Evolutionary conservation across 2,329 filamentous ascomycete genomes (phyloP).

Genomic region (Drechslerella coelobrocha): DNA sequence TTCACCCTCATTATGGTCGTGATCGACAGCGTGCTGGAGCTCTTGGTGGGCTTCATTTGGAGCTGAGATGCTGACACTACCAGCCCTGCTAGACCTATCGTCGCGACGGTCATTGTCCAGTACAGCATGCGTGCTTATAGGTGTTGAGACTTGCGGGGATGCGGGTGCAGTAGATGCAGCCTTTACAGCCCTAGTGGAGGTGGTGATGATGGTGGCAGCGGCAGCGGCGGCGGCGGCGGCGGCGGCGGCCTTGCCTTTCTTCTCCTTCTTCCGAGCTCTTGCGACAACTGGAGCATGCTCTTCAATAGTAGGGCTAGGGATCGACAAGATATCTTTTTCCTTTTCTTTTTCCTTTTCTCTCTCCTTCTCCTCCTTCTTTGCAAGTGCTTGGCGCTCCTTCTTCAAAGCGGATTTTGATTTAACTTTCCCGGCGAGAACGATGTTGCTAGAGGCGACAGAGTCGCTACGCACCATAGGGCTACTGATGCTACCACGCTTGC

Average conservation of each 20-base stretch:
- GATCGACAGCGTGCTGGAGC: background rate
- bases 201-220: no score
- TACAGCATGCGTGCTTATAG: slow-evolving; percentile 6
- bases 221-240: no score
- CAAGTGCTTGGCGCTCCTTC: slow-evolving; percentile 72
- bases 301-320: slow-evolving; percentile 62
- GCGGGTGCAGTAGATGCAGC: slow-evolving; percentile 17
- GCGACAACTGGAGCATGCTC: slow-evolving; percentile 74
- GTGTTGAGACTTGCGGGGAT: slow-evolving; percentile 29
- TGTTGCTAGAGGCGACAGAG: slow-evolving; percentile 35
- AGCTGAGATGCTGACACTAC: slow-evolving; percentile 30
- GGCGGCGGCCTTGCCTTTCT: slow-evolving; percentile 60
- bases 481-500: slow-evolving; percentile 48
- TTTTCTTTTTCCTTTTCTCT: slow-evolving; percentile 63
- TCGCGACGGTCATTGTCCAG: slow-evolving; percentile 37
- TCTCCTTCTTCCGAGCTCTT: slow-evolving; percentile 84
- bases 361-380: slow-evolving; percentile 55
- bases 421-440: slow-evolving; percentile 40
- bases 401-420: slow-evolving; percentile 57
- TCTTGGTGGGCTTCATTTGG: slow-evolving; percentile 29
- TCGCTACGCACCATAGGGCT: slow-evolving; percentile 49
- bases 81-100: slow-evolving; percentile 34
- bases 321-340: slow-evolving; percentile 64
- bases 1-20: slow-evolving; percentile 28
- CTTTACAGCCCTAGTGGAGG: slow-evolving; percentile 21